A percentile compares a stretch with the other conserved stretches of the same genome.
Evolutionary conservation across 768 basidiomycete genomes (phyloP).

Genomic region (Ephemerocybe angulata): DNA sequence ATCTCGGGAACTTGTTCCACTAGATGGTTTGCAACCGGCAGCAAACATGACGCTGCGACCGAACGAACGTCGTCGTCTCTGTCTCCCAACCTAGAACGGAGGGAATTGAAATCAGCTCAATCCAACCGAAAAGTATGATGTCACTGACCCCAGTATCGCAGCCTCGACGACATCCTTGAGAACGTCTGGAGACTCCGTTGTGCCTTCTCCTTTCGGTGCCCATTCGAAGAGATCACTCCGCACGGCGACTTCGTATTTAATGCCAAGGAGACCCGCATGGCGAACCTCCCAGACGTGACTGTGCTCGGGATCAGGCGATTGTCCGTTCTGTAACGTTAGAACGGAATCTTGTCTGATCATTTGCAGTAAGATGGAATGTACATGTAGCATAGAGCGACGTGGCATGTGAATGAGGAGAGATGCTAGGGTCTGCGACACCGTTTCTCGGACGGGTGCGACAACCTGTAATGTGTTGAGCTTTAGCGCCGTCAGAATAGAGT

Average conservation of each 20-base stretch:
- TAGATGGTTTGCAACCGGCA: conserved; percentile 82
- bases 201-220: conserved; percentile 32
- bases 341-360: conserved; percentile 92
- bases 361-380: conserved; percentile 78
- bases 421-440: conserved; percentile 90
- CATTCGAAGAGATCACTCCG: conserved; percentile 74
- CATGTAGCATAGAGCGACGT: conserved; percentile 67
- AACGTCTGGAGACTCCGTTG: conserved; percentile 42
- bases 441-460: conserved; percentile 94
- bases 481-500: not conserved
- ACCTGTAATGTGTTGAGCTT: conserved; percentile 40
- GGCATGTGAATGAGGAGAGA: conserved; percentile 88
- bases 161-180: conserved; percentile 84
- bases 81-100: conserved; percentile 66
- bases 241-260: conserved; percentile 98
- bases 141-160: conserved; percentile 80
- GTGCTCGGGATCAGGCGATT: conserved; percentile 32
- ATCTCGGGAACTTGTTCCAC: conserved; percentile 72
- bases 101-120: conserved; percentile 1
- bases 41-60: conserved; percentile 87
- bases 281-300: conserved; percentile 93
- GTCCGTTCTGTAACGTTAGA: conserved; percentile 24
- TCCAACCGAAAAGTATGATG: not conserved
- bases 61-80: conserved; percentile 94
- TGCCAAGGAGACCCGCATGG: conserved; percentile 94